Evolutionary conservation across 495 filamentous ascomycete genomes (phyloP).

Genomic region (Tuber melanosporum): DNA sequence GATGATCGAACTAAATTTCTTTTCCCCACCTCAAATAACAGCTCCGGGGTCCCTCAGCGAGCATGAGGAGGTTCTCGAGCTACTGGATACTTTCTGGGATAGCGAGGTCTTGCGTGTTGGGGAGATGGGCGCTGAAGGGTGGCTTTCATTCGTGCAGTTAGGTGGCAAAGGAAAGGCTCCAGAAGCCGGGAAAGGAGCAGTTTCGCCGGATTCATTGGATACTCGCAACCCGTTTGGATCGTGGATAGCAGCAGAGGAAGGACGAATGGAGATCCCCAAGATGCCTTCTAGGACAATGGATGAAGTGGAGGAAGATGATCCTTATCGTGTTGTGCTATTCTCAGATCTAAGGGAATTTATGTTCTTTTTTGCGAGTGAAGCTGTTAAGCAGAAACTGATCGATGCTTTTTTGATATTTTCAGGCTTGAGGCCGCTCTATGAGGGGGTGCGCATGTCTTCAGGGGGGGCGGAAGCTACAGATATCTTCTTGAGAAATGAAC

Average conservation of each 20-base stretch:
- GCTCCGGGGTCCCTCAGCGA: constrained; percentile 20
- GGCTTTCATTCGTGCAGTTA: constrained; percentile 52
- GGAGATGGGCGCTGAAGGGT: constrained; percentile 64
- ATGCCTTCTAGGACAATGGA: constrained; percentile 62
- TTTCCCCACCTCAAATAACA: constrained; percentile 45
- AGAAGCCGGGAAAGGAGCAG: constrained; percentile 33
- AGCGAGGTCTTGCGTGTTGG: constrained; percentile 75
- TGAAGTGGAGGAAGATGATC: constrained; percentile 65
- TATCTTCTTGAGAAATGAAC: constrained; percentile 39
- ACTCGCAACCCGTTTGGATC: constrained; percentile 43
- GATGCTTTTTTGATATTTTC: constrained; percentile 66
- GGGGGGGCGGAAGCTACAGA: constrained; percentile 37
- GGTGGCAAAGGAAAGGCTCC: constrained; percentile 42
- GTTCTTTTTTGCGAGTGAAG: constrained; percentile 47
- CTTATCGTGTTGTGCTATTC: constrained; percentile 68
- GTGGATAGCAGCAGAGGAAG: constrained; percentile 60
- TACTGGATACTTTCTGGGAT: constrained; percentile 68
- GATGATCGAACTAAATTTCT: constrained; percentile 66
- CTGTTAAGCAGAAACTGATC: constrained; percentile 49
- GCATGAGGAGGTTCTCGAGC: constrained; percentile 30
- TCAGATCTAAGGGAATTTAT: constrained; percentile 65
- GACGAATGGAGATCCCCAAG: constrained; percentile 46
- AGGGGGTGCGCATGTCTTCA: constrained; percentile 16
- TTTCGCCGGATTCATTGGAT: constrained; percentile 18
- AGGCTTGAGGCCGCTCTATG: constrained; percentile 53